Evolutionary conservation across 805 yeast species (phyloP), one percentile per base, ranked within the genome.

Genomic region (Candida suzukii): DNA sequence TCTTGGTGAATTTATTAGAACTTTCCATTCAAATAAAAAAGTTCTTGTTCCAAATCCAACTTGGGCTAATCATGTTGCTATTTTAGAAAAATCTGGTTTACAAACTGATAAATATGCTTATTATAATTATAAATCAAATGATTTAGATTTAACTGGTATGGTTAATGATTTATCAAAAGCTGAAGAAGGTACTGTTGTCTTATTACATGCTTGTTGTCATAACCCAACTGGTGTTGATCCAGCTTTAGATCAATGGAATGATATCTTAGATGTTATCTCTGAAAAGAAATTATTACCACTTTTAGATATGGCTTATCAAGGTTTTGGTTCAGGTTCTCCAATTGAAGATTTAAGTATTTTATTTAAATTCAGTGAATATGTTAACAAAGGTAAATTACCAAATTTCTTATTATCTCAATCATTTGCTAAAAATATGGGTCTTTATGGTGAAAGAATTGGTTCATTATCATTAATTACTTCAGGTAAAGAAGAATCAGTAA

Each of bases 151-250:
- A 47, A 79, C 71, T 22, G 80, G 80, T 37, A 68, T 88, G 69
- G 57, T 84, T 39, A 59, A 60, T 27, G 85, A 86, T 40, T 63
- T 88, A 37, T 53, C 67, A 20, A 55, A 61, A 28, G 80, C 80
- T 31, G 74, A 74, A 25, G 66, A 66, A 27, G 86, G 83, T 22
- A 69, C 82, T 19, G 74, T 78, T 40, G 81, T 88, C 19, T 70
- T 90, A 42, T 73, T 90, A 46, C 98, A 90, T 63, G 96, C 96
- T 9, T 88, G 96, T 60, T 93, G 96, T 56, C 97, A 90, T 69
- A 91, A 90, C 70, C 98, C 98, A 41, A 91, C 97, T 17, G 98
- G 97, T 49, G 79, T 90, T 61, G 97, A 90, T 60, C 93, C 95
- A 46, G 78, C 87, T 16, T 63, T 66, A 22, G 85, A 78, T 48